Percentiles rank a stretch among this genome's conserved stretches.
Conservation (phyloP, 306 rosid genomes). For the Pyrus communis region DNA sequence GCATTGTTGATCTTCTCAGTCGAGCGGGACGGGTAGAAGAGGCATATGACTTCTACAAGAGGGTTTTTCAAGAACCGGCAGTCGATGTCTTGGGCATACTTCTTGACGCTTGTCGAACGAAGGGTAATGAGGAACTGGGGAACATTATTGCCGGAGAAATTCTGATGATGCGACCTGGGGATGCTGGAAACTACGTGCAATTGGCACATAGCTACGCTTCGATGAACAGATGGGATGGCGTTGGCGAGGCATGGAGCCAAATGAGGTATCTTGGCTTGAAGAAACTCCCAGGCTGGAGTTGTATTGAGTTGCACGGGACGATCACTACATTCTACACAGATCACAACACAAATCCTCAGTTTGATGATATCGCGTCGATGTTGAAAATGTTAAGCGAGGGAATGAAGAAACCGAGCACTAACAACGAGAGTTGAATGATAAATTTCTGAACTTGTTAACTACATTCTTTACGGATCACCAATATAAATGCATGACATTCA, state of each 20-base stretch:
- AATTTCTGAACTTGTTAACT: not conserved
- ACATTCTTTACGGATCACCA: not conserved
- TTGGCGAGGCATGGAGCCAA: slow-evolving; percentile 58
- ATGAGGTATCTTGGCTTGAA: slow-evolving; percentile 72
- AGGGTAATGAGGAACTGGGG: slow-evolving; percentile 41
- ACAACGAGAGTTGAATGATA: slow-evolving; percentile 14
- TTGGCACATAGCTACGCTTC: slow-evolving; percentile 62
- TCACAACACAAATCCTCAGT: slow-evolving; percentile 62
- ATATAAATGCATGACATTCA: not conserved
- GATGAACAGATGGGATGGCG: slow-evolving; percentile 66
- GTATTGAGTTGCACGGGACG: slow-evolving; percentile 48
- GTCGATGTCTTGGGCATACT: slow-evolving; percentile 60
- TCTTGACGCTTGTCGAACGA: slow-evolving; percentile 57
- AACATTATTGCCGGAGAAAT: slow-evolving; percentile 44
- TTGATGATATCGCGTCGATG: slow-evolving; percentile 33
- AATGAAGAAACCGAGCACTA: slow-evolving; percentile 32
- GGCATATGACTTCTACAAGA: slow-evolving; percentile 51
- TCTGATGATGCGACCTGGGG: slow-evolving; percentile 38
- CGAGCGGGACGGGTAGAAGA: slow-evolving; percentile 69
- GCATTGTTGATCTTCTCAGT: slow-evolving; percentile 64
- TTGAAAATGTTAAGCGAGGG: slow-evolving; percentile 39
- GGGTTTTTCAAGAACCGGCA: slow-evolving; percentile 31
- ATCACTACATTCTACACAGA: slow-evolving; percentile 55
- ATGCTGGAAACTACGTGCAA: slow-evolving; percentile 65
- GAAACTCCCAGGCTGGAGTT: slow-evolving; percentile 84